These are phyloP conservation scores for Globisporangium apiculatum DNA, from an alignment of 352 stramenopile genomes.

Conservation along the genomic window DNA sequence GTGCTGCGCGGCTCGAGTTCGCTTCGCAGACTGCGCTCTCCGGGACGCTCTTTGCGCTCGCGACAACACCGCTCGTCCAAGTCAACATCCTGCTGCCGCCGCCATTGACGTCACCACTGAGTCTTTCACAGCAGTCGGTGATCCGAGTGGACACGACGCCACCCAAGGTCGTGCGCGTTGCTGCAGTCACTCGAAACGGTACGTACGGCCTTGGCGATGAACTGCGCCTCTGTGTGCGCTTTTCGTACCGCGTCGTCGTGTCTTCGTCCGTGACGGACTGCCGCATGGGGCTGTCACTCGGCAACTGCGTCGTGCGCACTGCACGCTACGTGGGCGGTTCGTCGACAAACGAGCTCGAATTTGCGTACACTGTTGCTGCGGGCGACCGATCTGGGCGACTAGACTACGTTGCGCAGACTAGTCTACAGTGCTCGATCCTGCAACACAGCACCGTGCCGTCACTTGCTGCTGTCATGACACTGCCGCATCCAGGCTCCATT, in stretches of 20 bases:
- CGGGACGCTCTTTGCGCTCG: constrained; percentile 31
- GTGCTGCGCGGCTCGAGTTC: constrained; percentile 28
- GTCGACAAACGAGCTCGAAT: constrained; percentile 34
- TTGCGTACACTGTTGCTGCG: constrained; percentile 39
- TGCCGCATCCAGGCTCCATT: constrained; percentile 34
- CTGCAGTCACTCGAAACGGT: constrained; percentile 22
- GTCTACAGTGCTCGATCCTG: constrained; percentile 38
- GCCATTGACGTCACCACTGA: constrained; percentile 16
- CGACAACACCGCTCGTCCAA: constrained; percentile 29
- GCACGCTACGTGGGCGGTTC: constrained; percentile 48
- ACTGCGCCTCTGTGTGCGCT: constrained; percentile 33
- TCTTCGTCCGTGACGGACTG: constrained; percentile 15
- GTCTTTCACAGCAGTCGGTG: constrained; percentile 28
- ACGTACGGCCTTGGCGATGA: constrained; percentile 37
- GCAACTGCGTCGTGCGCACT: constrained; percentile 19
- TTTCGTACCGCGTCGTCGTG: constrained; percentile 46
- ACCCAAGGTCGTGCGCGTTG: constrained; percentile 30
- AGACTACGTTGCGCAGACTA: constrained; percentile 35
- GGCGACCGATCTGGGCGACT: constrained; percentile 43
- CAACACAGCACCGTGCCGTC: constrained; percentile 41
- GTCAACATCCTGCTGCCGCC: constrained; percentile 29
- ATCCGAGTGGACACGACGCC: constrained; percentile 32
- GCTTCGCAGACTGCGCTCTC: constrained; percentile 22
- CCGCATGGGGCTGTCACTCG: constrained; percentile 33
- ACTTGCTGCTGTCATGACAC: constrained; percentile 25